Base-by-base conservation (phyloP, 495 filamentous ascomycete genomes). In the Mytilinidion resinicola region DNA sequence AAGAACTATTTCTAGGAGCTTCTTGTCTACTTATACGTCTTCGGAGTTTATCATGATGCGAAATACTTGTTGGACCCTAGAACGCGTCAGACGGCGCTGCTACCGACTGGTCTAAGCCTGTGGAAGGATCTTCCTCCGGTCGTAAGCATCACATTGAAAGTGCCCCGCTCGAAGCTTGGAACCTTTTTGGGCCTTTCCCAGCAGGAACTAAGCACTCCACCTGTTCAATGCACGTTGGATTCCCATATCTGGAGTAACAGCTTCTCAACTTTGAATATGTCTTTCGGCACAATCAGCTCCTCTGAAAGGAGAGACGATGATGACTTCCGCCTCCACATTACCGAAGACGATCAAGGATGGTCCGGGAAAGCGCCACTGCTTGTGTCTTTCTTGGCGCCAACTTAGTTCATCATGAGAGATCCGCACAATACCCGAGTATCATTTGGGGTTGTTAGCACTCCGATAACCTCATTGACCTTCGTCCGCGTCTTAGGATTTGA, bases 91-190 rank as follows among this genome's bases (percentile, higher is more conserved):
- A 30, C 25, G 25, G 25, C 25, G 6, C 3, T 2, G 25, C 3
- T 30, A 6, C 25, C 25, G 25, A 30, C 6, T 6, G 25, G 39
- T 4, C 39, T 9, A 42, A 2, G 39, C 9, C 12, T 17, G 12
- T 54, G 51, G 51, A 30, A 15, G 51, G 20, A 41, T 15, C 6
- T 54, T 17, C 51, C 51, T 39, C 51, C 51, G 35, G 37, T 54
- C 21, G 25, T 54, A 37, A 41, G 37, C 19, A 36, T 54, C 51
- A 54, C 51, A 9, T 37, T 42, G 41, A 36, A 41, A 14, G 51
- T 54, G 37, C 51, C 51, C 37, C 9, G 51, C n/a, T 15, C 37
- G 4, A 54, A 41, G 10, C 37, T 54, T n/a, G 37, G 15, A 10
- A 19, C 17, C 10, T 25, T 56, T 4, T 33, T 21, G 12, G 17